Base-by-base conservation (phyloP, 192 early-diverging fungal species). In the Umbelopsis vinacea region DNA sequence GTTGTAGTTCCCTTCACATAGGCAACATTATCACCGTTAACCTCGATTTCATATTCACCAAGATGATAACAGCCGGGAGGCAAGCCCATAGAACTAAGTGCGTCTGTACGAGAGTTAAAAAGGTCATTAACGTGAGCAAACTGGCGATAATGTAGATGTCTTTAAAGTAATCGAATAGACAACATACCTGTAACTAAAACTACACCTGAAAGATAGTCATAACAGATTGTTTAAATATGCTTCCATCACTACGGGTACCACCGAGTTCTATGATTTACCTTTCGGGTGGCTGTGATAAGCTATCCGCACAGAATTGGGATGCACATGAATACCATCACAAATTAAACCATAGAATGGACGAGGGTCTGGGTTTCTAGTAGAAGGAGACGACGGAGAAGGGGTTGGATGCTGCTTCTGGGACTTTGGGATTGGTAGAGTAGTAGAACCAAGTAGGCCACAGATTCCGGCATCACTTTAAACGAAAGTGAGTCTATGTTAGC, bases 281-380 rank as follows among this genome's bases (percentile, higher is more conserved):
- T 81, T 74, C 3, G 92, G 92, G 57, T 93, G 92, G 0, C 90
- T 88, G 55, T 89, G 82, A 77, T 93, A 93, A 19, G 91, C 92
- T 22, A 93, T 89, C 72, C 89, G 89, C 45, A 92, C 86, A 24
- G 88, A 89, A 79, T 91, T 89, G 33, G 90, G 90, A 69, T 90
- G 89, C 2, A 88, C 89, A 68, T 93, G 92, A 68, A 92, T 85
- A 52, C 92, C 92, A 70, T 93, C 92, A 68, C 91, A 90, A 72
- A 93, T 93, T 48, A 93, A 84, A 35, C 92, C 92, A 75, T 92
- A 93, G 80, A 85, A 92, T 35, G 92, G 92, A 35, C 90, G 86
- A 22, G 84, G 76, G 23, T 86, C 80, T 48, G 70, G 73, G 37
- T 69, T 66, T 11, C 29, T 72, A 23, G 55, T 24, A 17, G 50